A percentile compares a stretch with the other conserved stretches of the same genome.
phyloP scores from a whole-genome alignment of 2,329 filamentous ascomycete species.

The Fusarium papillatum region DNA sequence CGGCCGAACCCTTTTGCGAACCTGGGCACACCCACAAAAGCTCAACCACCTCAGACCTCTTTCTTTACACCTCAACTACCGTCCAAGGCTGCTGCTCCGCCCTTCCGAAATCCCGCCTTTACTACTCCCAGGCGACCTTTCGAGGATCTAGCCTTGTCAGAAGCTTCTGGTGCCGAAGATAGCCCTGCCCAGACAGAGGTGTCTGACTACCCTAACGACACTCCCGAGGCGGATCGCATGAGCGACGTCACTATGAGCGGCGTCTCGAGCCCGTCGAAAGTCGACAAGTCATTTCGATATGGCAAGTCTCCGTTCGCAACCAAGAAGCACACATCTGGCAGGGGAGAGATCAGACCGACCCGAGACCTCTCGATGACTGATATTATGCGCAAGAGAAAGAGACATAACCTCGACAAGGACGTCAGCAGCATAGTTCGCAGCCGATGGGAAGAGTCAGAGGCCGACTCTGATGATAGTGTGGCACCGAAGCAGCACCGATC shows the following conservation, averaged over 20 bases:
- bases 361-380: conserved; percentile 54
- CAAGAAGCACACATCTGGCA: conserved; percentile 64
- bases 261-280: conserved; percentile 60
- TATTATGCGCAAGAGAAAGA: conserved; percentile 67
- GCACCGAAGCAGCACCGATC: conserved; percentile 34
- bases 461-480: conserved; percentile 60
- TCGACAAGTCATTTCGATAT: conserved; percentile 62
- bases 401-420: conserved; percentile 64
- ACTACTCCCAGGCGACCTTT: conserved; percentile 72
- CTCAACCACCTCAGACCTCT: conserved; percentile 58
- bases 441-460: conserved; percentile 61
- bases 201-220: conserved; percentile 66
- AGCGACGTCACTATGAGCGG: conserved; percentile 57
- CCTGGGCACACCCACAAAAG: conserved; percentile 56
- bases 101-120: conserved; percentile 75
- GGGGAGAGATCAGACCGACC: conserved; percentile 73
- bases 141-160: conserved; percentile 66
- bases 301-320: conserved; percentile 55
- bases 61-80: conserved; percentile 60
- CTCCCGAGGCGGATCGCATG: conserved; percentile 64
- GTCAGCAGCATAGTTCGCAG: conserved; percentile 64
- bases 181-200: conserved; percentile 71
- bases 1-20: conserved; percentile 53
- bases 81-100: conserved; percentile 59
- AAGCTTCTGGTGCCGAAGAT: conserved; percentile 70